Conservation (phyloP, 345 rosid genomes). For the Citrus medica region DNA sequence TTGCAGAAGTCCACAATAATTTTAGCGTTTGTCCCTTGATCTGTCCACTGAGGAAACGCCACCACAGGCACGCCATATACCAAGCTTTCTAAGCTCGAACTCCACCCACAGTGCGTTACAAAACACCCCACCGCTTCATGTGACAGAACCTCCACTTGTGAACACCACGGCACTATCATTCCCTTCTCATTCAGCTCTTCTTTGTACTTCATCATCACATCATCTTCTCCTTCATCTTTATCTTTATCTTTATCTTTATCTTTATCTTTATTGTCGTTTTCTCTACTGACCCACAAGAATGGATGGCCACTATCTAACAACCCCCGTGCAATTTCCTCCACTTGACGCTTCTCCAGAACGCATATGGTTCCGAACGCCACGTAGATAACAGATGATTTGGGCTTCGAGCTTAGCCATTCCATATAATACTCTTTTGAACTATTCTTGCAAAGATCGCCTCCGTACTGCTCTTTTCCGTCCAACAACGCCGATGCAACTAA, state of each 20-base stretch:
- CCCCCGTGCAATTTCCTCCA: constrained; percentile 42
- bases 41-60: constrained; percentile 63
- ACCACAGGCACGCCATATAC: constrained; percentile 50
- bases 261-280: neutral
- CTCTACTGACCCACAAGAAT: constrained; percentile 57
- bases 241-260: constrained; percentile 6
- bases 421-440: constrained; percentile 24
- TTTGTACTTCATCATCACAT: constrained; percentile 17
- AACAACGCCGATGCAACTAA: constrained; percentile 39
- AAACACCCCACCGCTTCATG: constrained; percentile 59
- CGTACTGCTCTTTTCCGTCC: constrained; percentile 18
- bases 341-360: constrained; percentile 37
- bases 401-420: constrained; percentile 43
- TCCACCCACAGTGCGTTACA: constrained; percentile 79
- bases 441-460: constrained; percentile 28
- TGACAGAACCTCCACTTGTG: constrained; percentile 58
- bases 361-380: constrained; percentile 56
- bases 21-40: constrained; percentile 61
- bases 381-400: constrained; percentile 34
- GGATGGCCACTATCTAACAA: constrained; percentile 29
- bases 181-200: constrained; percentile 51
- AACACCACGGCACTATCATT: constrained; percentile 66
- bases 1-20: constrained; percentile 52
- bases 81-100: constrained; percentile 61
- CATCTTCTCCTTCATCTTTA: constrained; percentile 22